Base-by-base conservation (phyloP, 169 alveolate species). In the Plasmodium vinckei region DNA sequence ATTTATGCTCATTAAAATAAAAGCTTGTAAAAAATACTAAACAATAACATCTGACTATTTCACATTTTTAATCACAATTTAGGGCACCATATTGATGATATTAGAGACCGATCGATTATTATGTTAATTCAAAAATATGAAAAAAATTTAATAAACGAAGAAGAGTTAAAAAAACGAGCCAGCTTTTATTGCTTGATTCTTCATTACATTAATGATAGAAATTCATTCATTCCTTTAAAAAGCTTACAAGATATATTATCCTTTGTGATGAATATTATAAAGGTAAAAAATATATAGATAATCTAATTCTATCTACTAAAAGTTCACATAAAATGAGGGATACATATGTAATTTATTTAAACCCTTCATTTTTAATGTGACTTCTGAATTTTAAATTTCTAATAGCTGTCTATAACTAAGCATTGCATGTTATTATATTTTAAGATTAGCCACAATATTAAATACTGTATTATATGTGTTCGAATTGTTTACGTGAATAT, bases 121-220 rank as follows among this genome's bases (percentile, higher is more conserved):
- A 79, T 79, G 82, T 61, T 79, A 13, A 79, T 79, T 21, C 89
- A 67, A 67, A 79, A 79, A 79, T 79, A 79, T 56, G 84, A 79
- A 64, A 79, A 79, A 68, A 54, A 27, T 19, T 39, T 79, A 79
- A 79, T 79, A 19, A 54, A 70, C 15, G 89, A 79, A 67, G 68
- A 69, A 9, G 77, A 79, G 47, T 65, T 79, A 25, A 79, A 79
- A 71, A 79, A 79, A 67, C 67, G 89, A 67, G 53, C 39, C 49
- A 67, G 42, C 54, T 79, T 79, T 67, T 79, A 67, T 67, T 59
- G 68, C 57, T 25, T 79, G n/a, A 79, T 79, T 25, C 89, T 79
- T 60, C 89, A 61, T 10, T 79, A 79, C 61, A 67, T 79, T 57
- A 79, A 79, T 47, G 89, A 79, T 57, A 79, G 89, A 79, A 79